Percentiles rank a stretch among this genome's conserved stretches.
These are phyloP conservation scores for Xanthoparmelia taractica DNA, from an alignment of 495 filamentous ascomycete species.

Conservation along the genomic window DNA sequence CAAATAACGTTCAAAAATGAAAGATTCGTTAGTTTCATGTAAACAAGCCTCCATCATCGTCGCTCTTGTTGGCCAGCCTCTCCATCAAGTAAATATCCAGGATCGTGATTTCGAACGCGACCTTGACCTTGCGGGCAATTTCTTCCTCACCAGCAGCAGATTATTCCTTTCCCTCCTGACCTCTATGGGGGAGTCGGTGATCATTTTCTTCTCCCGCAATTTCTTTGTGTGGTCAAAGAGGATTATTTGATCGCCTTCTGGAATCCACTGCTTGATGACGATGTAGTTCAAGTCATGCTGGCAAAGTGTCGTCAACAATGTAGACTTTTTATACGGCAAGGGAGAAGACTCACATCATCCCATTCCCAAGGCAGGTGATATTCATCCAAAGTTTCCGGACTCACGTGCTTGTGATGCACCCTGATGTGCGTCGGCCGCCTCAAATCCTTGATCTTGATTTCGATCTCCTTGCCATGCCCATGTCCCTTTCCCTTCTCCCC, in stretches of 20 bases:
- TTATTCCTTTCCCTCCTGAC: constrained; percentile 45
- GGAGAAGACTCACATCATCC: constrained; percentile 23
- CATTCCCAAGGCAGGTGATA: constrained; percentile 46
- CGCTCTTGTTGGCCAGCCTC: constrained; percentile 17
- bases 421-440: constrained; percentile 43
- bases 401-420: constrained; percentile 46
- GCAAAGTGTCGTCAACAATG: constrained; percentile 24
- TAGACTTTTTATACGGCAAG: neutral
- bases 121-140: constrained; percentile 29
- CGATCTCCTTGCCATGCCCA: constrained; percentile 4
- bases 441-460: constrained; percentile 16
- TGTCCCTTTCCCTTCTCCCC: constrained; percentile 12
- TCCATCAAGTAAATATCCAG: constrained; percentile 24
- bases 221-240: constrained; percentile 65
- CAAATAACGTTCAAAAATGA: neutral
- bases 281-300: constrained; percentile 59
- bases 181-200: constrained; percentile 39
- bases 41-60: neutral
- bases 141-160: constrained; percentile 57
- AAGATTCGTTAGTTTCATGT: neutral
- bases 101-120: constrained; percentile 14
- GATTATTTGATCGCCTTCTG: constrained; percentile 61
- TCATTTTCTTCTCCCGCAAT: constrained; percentile 47
- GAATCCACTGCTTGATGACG: constrained; percentile 69
- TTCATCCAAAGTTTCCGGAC: constrained; percentile 41